Conservation (phyloP, 169 alveolate genomes). For the Eimeria acervulina region DNA sequence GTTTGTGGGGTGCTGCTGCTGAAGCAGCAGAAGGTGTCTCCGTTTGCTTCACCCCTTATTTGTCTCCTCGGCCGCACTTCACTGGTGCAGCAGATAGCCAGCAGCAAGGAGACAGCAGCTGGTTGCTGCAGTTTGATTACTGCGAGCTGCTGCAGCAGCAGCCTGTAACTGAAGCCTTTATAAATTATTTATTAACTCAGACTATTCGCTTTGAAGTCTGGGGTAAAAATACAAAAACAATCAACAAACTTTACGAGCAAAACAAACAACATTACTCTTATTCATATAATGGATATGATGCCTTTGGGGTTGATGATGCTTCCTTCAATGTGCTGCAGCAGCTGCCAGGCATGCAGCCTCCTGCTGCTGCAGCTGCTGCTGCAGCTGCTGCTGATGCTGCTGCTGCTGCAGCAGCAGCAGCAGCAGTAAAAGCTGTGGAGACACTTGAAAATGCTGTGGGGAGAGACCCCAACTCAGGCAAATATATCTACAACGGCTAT, state of each 20-base stretch:
- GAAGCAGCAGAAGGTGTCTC: no score
- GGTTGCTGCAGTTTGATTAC: conserved; percentile 9
- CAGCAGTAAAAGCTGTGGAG: not conserved
- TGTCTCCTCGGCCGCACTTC: no score
- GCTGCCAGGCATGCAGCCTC: conserved; percentile 15
- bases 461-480: not conserved
- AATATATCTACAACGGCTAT: conserved; percentile 39
- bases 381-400: not conserved
- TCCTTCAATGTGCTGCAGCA: not conserved
- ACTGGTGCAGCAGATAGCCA: no score
- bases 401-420: conserved; percentile 62
- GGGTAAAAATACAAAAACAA: not conserved
- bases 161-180: conserved; percentile 18
- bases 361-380: conserved; percentile 3
- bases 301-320: not conserved
- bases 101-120: not conserved
- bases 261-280: not conserved
- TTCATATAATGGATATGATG: conserved; percentile 22
- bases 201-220: conserved; percentile 66
- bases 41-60: no score
- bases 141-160: not conserved
- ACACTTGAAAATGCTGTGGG: not conserved
- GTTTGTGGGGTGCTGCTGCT: no score
- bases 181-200: conserved; percentile 46
- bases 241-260: not conserved